Conservation (phyloP, 768 basidiomycete genomes). For the Calocybe cyanea region DNA sequence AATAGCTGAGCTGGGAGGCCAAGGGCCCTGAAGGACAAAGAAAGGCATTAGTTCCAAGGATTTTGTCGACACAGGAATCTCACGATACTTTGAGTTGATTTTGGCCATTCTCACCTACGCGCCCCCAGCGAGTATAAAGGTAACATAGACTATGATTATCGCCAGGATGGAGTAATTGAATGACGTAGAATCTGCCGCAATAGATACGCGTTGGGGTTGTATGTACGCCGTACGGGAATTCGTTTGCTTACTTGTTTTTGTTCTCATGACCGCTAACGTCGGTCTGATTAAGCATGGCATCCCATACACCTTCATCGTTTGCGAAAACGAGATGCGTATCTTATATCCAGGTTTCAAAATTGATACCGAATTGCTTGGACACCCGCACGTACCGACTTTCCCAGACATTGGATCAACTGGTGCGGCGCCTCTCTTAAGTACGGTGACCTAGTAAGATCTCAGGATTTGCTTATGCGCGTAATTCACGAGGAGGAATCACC, state of each 20-base stretch:
- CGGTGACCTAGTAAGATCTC: constrained; percentile 22
- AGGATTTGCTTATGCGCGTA: constrained; percentile 4
- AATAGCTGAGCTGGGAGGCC: constrained; percentile 32
- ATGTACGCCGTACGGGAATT: too few species aligned
- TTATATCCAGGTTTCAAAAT: constrained; percentile 15
- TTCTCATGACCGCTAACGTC: constrained; percentile 44
- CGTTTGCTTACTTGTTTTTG: constrained; percentile 47
- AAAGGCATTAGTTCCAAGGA: background rate
- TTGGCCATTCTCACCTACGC: constrained; percentile 55
- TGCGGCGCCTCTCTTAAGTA: constrained; percentile 51
- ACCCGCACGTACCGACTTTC: constrained; percentile 39
- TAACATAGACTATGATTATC: constrained; percentile 30
- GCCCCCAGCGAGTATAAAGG: constrained; percentile 57
- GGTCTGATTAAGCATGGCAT: constrained; percentile 63
- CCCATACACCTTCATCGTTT: constrained; percentile 42
- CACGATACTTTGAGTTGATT: constrained; percentile 42
- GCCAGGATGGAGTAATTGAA: constrained; percentile 52
- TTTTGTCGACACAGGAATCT: background rate
- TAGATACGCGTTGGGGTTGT: background rate
- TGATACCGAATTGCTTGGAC: background rate
- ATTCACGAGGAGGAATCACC: constrained; percentile 24
- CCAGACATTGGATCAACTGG: constrained; percentile 49
- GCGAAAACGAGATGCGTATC: constrained; percentile 50
- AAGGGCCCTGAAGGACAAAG: constrained; percentile 41
- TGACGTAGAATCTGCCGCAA: constrained; percentile 47